phyloP scores from a whole-genome alignment of 345 rosid genomes.

The Kernera saxatilis region DNA sequence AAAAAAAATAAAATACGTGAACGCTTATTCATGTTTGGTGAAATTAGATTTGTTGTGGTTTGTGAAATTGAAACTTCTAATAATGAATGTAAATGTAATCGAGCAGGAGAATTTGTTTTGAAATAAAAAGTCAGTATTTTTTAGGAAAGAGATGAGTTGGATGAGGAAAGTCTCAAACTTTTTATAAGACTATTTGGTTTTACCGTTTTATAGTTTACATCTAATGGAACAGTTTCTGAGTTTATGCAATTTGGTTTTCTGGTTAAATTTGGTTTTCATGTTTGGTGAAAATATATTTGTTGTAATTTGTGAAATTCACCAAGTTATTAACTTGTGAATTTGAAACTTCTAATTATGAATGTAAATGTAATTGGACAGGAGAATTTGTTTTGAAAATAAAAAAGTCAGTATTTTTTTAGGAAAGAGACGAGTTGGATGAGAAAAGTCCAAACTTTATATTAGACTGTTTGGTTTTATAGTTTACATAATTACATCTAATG shows the following conservation, averaged over 20 bases:
- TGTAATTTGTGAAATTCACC: too few species aligned
- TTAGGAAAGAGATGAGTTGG: slow-evolving; percentile 1
- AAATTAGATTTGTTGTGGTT: slow-evolving; percentile 11
- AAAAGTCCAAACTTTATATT: not conserved
- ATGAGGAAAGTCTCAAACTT: too few species aligned
- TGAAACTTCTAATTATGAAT: slow-evolving; percentile 10
- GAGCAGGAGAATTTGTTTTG: not conserved
- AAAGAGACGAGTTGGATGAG: slow-evolving; percentile 7
- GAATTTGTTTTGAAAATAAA: not conserved
- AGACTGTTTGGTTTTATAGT: not conserved
- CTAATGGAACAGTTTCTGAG: too few species aligned
- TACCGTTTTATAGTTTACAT: too few species aligned
- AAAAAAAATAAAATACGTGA: not conserved
- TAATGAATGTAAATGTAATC: slow-evolving; percentile 3
- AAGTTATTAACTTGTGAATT: slow-evolving; percentile 20
- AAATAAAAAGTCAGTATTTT: not conserved
- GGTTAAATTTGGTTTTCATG: too few species aligned
- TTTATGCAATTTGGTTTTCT: too few species aligned
- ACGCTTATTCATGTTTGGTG: slow-evolving; percentile 25
- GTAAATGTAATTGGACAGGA: not conserved
- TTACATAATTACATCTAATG: not conserved
- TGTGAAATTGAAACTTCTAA: slow-evolving; percentile 15
- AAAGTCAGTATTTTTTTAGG: slow-evolving; percentile 5
- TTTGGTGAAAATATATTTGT: slow-evolving; percentile 20
- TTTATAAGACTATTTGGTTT: too few species aligned